A percentile compares a stretch with the other conserved stretches of the same genome.
phyloP scores from a whole-genome alignment of 1,284 basidiomycete species.

The Ceratobasidium sp. region DNA sequence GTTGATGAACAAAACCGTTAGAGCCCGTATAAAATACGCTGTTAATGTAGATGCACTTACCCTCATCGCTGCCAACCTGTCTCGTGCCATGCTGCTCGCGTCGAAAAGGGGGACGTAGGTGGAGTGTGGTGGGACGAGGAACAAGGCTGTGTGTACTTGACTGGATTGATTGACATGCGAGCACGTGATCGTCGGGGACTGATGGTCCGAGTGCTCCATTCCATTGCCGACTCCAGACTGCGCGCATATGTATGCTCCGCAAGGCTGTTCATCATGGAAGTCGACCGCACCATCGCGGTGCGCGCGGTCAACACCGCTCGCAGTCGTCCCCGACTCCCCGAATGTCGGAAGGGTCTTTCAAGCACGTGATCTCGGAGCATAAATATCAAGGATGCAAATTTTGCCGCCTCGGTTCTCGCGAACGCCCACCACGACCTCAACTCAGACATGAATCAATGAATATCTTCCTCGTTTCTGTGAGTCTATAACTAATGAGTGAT shows the following conservation, averaged over 20 bases:
- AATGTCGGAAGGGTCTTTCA: conserved; percentile 36
- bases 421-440: conserved; percentile 41
- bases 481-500: conserved; percentile 21
- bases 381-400: conserved; percentile 27
- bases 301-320: conserved; percentile 28
- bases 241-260: conserved; percentile 2
- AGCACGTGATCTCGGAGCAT: conserved; percentile 39
- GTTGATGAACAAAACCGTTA: not conserved
- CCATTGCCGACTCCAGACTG: not conserved
- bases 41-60: conserved; percentile 5
- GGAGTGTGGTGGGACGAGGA: conserved; percentile 20
- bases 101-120: not conserved
- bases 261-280: not conserved
- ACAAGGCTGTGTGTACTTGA: conserved; percentile 32
- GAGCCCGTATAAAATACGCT: not conserved
- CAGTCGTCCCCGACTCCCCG: conserved; percentile 15
- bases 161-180: not conserved
- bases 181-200: conserved; percentile 21
- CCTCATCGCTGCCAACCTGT: conserved; percentile 43
- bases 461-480: not conserved
- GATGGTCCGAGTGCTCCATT: conserved; percentile 32
- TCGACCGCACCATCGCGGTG: not conserved
- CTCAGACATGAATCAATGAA: conserved; percentile 11
- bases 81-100: conserved; percentile 16
- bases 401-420: conserved; percentile 25